A percentile compares a stretch with the other conserved stretches of the same genome.
Conservation (phyloP, 345 rosid genomes). For the Melaleuca alternifolia region DNA sequence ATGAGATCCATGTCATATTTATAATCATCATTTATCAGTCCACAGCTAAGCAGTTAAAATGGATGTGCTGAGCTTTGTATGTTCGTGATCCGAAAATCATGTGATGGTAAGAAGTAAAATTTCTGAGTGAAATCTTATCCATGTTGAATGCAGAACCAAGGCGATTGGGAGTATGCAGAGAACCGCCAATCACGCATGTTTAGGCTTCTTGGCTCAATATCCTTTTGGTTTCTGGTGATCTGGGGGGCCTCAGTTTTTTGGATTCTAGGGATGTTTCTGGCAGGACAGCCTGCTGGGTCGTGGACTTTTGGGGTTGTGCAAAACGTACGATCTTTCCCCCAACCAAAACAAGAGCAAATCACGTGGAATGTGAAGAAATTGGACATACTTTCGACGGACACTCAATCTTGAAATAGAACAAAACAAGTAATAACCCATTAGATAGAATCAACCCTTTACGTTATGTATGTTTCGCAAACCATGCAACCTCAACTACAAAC, state of each 20-base stretch:
- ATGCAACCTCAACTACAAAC: not conserved
- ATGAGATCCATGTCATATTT: not conserved
- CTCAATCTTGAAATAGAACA: not conserved
- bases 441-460: not conserved
- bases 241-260: not conserved
- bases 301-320: not conserved
- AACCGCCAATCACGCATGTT: not conserved
- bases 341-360: not conserved
- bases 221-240: not conserved
- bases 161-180: not conserved
- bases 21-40: not conserved
- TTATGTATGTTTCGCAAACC: not conserved
- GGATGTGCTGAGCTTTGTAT: not conserved
- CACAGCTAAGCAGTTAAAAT: not conserved
- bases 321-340: not conserved
- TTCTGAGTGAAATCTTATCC: not conserved
- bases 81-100: not conserved
- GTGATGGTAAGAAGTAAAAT: not conserved
- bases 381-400: not conserved
- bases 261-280: not conserved
- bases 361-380: not conserved
- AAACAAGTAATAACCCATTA: not conserved
- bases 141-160: not conserved
- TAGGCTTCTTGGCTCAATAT: not conserved
- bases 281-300: not conserved